Conservation (phyloP, 2,329 filamentous ascomycete species). For the Canariomyces notabilis region DNA sequence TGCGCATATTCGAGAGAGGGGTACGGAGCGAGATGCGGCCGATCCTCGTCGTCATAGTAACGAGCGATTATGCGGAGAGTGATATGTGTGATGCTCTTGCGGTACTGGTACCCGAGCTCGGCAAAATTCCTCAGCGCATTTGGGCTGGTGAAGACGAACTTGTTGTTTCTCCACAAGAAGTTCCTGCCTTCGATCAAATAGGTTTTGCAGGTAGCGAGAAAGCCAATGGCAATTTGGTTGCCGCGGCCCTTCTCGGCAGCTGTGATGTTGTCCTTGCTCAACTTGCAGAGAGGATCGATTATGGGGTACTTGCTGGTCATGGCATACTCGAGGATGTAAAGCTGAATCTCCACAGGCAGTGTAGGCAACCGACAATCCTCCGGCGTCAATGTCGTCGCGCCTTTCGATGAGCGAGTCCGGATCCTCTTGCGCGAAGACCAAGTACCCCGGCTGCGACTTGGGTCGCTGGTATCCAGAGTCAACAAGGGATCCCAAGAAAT, state of each 20-base stretch:
- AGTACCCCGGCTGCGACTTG: background rate
- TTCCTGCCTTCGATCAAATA: constrained; percentile 46
- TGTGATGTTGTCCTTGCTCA: constrained; percentile 40
- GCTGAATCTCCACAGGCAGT: constrained; percentile 48
- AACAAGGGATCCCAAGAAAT: constrained; percentile 44
- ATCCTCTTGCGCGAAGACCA: constrained; percentile 9
- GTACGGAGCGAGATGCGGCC: constrained; percentile 34
- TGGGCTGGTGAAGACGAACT: constrained; percentile 51
- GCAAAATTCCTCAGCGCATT: constrained; percentile 45
- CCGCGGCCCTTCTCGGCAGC: constrained; percentile 38
- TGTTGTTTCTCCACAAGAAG: constrained; percentile 48
- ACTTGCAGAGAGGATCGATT: constrained; percentile 48
- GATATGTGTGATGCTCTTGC: constrained; percentile 41
- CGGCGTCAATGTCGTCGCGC: background rate
- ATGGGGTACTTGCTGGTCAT: constrained; percentile 46
- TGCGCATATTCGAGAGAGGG: constrained; percentile 34
- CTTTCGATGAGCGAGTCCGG: constrained; percentile 10
- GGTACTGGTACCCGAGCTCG: constrained; percentile 39
- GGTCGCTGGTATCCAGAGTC: constrained; percentile 20
- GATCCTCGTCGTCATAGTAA: constrained; percentile 50
- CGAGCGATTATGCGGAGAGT: constrained; percentile 50
- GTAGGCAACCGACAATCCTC: constrained; percentile 31
- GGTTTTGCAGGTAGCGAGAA: constrained; percentile 47
- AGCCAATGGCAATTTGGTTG: constrained; percentile 48
- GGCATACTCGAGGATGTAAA: constrained; percentile 48